phyloP scores from a whole-genome alignment of 2,329 filamentous ascomycete species.

The Lecanicillium sp. region DNA sequence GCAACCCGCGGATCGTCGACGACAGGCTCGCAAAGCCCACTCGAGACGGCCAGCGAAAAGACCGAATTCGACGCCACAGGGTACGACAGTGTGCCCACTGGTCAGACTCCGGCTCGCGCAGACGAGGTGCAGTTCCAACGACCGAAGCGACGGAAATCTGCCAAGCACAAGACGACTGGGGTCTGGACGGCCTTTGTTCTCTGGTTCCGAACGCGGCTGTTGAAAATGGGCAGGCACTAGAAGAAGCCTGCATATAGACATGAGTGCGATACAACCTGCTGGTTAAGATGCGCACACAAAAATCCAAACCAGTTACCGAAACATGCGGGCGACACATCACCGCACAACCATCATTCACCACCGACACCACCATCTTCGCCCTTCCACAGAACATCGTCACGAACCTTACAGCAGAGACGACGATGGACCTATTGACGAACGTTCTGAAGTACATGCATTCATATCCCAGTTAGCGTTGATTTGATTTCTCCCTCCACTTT shows the following conservation, averaged over 20 bases:
- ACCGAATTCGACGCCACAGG: conserved; percentile 28
- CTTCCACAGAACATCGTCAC: no score
- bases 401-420: neutral
- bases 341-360: no score
- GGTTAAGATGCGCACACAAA: no score
- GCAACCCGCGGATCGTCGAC: conserved; percentile 22
- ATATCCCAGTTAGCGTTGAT: conserved; percentile 6
- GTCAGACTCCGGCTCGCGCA: conserved; percentile 21
- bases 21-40: conserved; percentile 13
- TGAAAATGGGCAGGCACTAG: conserved; percentile 34
- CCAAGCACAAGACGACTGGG: conserved; percentile 53
- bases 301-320: no score
- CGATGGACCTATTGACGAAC: neutral
- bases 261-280: no score
- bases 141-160: conserved; percentile 33
- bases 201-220: conserved; percentile 50
- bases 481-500: neutral
- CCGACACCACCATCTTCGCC: no score
- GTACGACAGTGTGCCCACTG: conserved; percentile 7
- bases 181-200: conserved; percentile 57
- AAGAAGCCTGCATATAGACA: conserved; percentile 2
- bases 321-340: no score
- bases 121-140: conserved; percentile 37
- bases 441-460: no score
- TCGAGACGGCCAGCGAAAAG: conserved; percentile 24